These are phyloP conservation scores for Magnaporthales sp. DNA, from an alignment of 2,329 filamentous ascomycete species.

Conservation along the genomic window DNA sequence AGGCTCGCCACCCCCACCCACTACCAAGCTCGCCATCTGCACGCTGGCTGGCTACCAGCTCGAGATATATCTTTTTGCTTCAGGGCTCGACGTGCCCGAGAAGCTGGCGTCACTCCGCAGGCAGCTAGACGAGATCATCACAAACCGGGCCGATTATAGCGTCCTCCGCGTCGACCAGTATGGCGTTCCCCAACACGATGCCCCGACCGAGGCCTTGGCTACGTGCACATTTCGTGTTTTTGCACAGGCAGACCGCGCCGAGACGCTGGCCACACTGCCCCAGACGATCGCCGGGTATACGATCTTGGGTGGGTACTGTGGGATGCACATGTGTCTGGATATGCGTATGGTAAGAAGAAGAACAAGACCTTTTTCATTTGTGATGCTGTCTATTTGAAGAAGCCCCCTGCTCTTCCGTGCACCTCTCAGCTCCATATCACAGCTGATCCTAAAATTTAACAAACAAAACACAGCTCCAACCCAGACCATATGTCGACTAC, in stretches of 20 bases:
- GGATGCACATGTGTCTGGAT: conserved; percentile 24
- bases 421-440: background rate
- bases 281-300: conserved; percentile 8
- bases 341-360: conserved; percentile 17
- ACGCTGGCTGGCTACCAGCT: conserved; percentile 19
- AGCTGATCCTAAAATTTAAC: too few species aligned
- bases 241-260: conserved; percentile 19
- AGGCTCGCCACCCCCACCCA: conserved; percentile 35
- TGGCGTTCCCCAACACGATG: conserved; percentile 14
- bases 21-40: conserved; percentile 42
- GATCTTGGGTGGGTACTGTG: conserved; percentile 18
- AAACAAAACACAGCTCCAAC: conserved; percentile 15
- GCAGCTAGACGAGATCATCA: conserved; percentile 18
- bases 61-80: conserved; percentile 17
- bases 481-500: conserved; percentile 19
- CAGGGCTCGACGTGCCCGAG: conserved; percentile 16
- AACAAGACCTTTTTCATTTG: background rate
- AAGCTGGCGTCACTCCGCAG: conserved; percentile 18
- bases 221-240: conserved; percentile 34
- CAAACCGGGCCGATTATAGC: conserved; percentile 16
- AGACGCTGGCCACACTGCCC: conserved; percentile 3
- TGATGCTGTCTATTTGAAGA: background rate
- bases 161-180: conserved; percentile 21
- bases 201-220: conserved; percentile 23
- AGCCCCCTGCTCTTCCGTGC: background rate